phyloP scores from a whole-genome alignment of 2,329 filamentous ascomycete genomes.

The Talaromyces verruculosus region DNA sequence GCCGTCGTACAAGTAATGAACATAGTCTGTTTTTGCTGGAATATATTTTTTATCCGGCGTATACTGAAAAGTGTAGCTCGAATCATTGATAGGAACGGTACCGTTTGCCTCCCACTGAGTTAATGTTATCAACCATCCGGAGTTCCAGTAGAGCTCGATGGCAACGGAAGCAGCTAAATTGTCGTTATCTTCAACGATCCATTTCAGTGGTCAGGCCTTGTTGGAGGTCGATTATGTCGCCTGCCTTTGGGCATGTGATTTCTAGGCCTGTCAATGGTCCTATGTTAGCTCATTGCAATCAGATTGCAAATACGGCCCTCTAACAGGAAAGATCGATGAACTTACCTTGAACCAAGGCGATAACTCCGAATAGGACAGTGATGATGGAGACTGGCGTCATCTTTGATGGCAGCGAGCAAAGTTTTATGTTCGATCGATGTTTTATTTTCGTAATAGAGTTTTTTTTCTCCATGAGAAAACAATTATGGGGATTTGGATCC shows the following conservation, averaged over 20 bases:
- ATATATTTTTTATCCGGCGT: constrained; percentile 5
- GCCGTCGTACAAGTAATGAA: constrained; percentile 1
- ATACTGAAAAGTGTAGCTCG: constrained; percentile 10
- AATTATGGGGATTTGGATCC: neutral
- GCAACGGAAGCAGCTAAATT: neutral
- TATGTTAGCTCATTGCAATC: neutral
- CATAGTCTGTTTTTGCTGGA: neutral
- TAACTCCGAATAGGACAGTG: neutral
- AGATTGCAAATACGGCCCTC: neutral
- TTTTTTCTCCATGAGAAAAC: too few relatives aligned
- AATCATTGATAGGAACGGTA: constrained; percentile 3
- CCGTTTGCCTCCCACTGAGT: neutral
- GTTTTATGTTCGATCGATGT: neutral
- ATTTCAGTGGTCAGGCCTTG: constrained; percentile 8
- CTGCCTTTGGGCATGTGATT: constrained; percentile 7
- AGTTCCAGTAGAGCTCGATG: neutral
- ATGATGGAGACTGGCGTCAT: neutral
- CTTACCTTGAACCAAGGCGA: neutral
- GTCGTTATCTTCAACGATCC: constrained; percentile 16
- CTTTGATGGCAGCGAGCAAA: neutral
- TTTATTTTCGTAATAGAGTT: neutral
- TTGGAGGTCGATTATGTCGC: constrained; percentile 16
- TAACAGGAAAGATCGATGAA: neutral
- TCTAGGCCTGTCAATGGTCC: neutral
- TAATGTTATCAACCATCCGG: too few relatives aligned